These are phyloP conservation scores for Alternaria gaisen DNA, from an alignment of 2,329 filamentous ascomycete genomes.

Conservation along the genomic window DNA sequence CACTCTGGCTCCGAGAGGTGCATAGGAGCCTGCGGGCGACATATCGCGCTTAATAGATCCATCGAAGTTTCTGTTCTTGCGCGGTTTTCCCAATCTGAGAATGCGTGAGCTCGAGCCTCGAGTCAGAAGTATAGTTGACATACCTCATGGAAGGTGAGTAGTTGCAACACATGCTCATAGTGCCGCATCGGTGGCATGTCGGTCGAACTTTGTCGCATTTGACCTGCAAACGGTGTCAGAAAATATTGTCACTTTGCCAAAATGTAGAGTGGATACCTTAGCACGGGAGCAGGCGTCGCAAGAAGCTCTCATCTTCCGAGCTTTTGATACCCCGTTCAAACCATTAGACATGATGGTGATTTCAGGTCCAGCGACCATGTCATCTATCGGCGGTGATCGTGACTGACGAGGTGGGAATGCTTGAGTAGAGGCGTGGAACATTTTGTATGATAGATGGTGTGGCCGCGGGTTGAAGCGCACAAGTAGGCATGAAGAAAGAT, in stretches of 20 bases:
- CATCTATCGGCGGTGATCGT: slow-evolving; percentile 36
- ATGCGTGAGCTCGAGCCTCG: slow-evolving; percentile 24
- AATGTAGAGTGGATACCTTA: slow-evolving; percentile 29
- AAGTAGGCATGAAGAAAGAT: slow-evolving; percentile 28
- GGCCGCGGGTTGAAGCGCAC: slow-evolving; percentile 21
- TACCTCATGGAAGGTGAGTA: slow-evolving; percentile 54
- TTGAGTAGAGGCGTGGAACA: slow-evolving; percentile 45
- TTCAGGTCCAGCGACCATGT: slow-evolving; percentile 31
- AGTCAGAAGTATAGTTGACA: not conserved
- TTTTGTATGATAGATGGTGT: slow-evolving; percentile 25
- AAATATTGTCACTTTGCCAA: not conserved
- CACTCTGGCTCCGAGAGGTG: slow-evolving; percentile 38
- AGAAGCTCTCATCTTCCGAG: slow-evolving; percentile 50
- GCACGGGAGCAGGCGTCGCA: slow-evolving; percentile 51
- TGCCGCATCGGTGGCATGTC: slow-evolving; percentile 48
- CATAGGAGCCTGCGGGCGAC: slow-evolving; percentile 45
- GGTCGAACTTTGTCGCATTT: slow-evolving; percentile 51
- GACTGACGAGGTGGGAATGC: slow-evolving; percentile 32
- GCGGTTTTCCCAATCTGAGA: slow-evolving; percentile 46
- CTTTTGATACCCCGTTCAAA: slow-evolving; percentile 39
- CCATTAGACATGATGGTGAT: slow-evolving; percentile 32
- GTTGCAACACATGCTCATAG: slow-evolving; percentile 51
- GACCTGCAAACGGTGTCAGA: slow-evolving; percentile 32
- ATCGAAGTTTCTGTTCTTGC: slow-evolving; percentile 50
- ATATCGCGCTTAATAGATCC: slow-evolving; percentile 47